Percentiles rank a stretch among this genome's conserved stretches.
These are phyloP conservation scores for Nemania abortiva DNA, from an alignment of 2,329 filamentous ascomycete genomes.

Conservation along the genomic window DNA sequence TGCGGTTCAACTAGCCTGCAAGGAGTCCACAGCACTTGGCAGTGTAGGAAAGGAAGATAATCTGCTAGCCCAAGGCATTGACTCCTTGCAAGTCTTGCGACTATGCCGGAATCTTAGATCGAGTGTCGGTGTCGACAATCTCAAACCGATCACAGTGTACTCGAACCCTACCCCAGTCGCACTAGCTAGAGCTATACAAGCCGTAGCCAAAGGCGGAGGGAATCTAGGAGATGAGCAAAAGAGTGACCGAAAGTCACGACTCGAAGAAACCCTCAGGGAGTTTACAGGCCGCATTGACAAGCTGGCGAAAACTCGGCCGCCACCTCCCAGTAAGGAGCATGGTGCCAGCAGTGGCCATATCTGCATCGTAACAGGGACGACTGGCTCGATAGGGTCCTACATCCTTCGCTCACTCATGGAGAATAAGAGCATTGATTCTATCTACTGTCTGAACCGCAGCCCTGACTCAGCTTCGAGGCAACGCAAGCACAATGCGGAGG, in stretches of 20 bases:
- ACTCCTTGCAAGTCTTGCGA: too few species aligned
- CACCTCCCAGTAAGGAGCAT: neutral
- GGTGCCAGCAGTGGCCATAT: neutral
- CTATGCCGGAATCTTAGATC: too few species aligned
- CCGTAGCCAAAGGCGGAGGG: neutral
- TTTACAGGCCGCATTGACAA: neutral
- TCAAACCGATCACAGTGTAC: constrained; percentile 30
- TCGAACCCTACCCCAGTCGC: constrained; percentile 26
- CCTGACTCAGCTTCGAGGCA: constrained; percentile 25
- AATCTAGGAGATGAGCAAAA: neutral
- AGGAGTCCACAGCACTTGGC: too few species aligned
- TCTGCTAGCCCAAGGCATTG: too few species aligned
- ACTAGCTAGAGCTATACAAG: constrained; percentile 30
- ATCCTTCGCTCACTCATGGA: constrained; percentile 31
- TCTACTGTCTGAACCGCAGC: constrained; percentile 34
- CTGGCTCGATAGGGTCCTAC: constrained; percentile 33
- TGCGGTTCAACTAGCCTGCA: too few species aligned
- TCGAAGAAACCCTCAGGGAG: neutral
- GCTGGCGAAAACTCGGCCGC: neutral
- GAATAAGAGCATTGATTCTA: too few species aligned
- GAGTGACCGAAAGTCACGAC: neutral
- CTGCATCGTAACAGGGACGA: constrained; percentile 34
- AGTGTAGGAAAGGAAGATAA: too few species aligned
- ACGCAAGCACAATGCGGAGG: constrained; percentile 15
- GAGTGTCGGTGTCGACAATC: neutral